Evolutionary conservation across 2,329 filamentous ascomycete genomes (phyloP).

Genomic region (Cercospora sojina): DNA sequence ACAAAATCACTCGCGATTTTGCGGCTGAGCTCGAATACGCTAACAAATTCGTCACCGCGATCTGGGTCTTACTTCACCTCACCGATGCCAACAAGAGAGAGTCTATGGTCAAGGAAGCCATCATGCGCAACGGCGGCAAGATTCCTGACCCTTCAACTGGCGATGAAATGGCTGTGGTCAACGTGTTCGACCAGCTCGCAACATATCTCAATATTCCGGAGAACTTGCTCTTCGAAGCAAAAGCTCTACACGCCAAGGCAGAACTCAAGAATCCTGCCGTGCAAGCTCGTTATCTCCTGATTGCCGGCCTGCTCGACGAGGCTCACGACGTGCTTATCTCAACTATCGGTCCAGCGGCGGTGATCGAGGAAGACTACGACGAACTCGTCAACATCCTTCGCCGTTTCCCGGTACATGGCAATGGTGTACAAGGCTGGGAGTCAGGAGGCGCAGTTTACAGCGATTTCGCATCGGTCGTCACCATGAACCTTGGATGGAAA

Average conservation of each 20-base stretch:
- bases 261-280: conserved; percentile 65
- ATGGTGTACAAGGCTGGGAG: conserved; percentile 62
- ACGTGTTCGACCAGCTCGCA: conserved; percentile 24
- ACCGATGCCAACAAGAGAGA: conserved; percentile 27
- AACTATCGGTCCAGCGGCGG: conserved; percentile 74
- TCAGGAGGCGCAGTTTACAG: conserved; percentile 75
- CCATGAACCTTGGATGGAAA: conserved; percentile 32
- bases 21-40: conserved; percentile 37
- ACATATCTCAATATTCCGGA: conserved; percentile 68
- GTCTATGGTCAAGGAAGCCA: conserved; percentile 51
- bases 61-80: conserved; percentile 38
- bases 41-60: conserved; percentile 30
- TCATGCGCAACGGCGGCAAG: conserved; percentile 70
- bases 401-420: conserved; percentile 61
- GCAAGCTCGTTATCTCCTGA: conserved; percentile 78
- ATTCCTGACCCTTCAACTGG: conserved; percentile 43
- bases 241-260: conserved; percentile 77
- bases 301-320: conserved; percentile 63
- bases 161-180: conserved; percentile 16
- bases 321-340: conserved; percentile 81
- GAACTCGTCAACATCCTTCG: conserved; percentile 67
- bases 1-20: conserved; percentile 59
- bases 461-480: conserved; percentile 25
- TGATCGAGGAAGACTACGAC: conserved; percentile 79
- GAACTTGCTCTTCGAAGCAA: conserved; percentile 82